Evolutionary conservation across 2,329 filamentous ascomycete genomes (phyloP).

Genomic region (Cladosporium colombiae): DNA sequence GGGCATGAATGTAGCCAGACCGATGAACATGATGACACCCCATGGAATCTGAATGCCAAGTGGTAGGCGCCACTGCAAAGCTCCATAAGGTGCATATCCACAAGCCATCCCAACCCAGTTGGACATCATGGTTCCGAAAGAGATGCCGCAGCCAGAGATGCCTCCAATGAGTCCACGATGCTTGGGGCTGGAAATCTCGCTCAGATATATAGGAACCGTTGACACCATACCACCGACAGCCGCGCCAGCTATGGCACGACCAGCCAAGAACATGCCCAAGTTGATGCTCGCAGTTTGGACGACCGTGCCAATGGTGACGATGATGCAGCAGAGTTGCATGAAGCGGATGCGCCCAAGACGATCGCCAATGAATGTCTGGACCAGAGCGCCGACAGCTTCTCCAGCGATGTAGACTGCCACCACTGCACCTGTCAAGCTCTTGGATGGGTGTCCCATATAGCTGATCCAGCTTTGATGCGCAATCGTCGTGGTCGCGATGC

Average conservation of each 20-base stretch:
- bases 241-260: conserved; percentile 73
- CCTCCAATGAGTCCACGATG: conserved; percentile 78
- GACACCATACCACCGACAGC: conserved; percentile 81
- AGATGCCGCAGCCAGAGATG: conserved; percentile 82
- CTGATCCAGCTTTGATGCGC: conserved; percentile 61
- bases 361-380: conserved; percentile 57
- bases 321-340: conserved; percentile 67
- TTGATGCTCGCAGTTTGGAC: conserved; percentile 62
- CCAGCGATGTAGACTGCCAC: conserved; percentile 61
- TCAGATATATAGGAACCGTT: conserved; percentile 84
- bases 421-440: conserved; percentile 58
- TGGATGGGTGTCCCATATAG: conserved; percentile 59
- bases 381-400: conserved; percentile 55
- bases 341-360: conserved; percentile 68
- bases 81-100: conserved; percentile 63
- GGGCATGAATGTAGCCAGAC: conserved; percentile 72
- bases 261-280: conserved; percentile 66
- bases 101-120: conserved; percentile 69
- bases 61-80: conserved; percentile 74
- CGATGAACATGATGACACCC: conserved; percentile 71
- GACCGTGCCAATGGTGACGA: conserved; percentile 66
- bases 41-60: conserved; percentile 79
- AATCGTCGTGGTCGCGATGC: conserved; percentile 63
- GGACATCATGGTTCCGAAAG: conserved; percentile 66
- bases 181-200: conserved; percentile 60